Conservation (phyloP, 768 basidiomycete genomes). For the Phallus indusiatus region DNA sequence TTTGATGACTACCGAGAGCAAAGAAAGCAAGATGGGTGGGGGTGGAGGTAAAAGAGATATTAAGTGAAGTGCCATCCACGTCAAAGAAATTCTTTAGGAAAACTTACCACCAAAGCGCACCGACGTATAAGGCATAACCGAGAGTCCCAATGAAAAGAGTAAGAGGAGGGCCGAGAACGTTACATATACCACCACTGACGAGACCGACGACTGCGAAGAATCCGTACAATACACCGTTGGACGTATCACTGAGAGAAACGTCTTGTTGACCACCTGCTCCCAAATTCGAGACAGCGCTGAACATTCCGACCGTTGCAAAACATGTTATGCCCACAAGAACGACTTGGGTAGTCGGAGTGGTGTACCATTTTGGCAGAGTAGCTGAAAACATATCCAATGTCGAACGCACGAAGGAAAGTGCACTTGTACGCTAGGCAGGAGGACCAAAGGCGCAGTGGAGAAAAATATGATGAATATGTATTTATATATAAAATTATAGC, state of each 20-base stretch:
- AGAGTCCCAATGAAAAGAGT: conserved; percentile 42
- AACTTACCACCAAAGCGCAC: conserved; percentile 32
- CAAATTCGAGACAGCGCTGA: conserved; percentile 28
- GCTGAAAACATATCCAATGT: no score
- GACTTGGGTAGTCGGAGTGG: conserved; percentile 25
- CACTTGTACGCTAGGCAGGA: no score
- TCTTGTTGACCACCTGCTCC: conserved; percentile 33
- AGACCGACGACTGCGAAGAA: no score
- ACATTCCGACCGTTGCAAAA: conserved; percentile 31
- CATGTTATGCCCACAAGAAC: conserved; percentile 26
- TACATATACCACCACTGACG: no score
- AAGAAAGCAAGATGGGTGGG: no score
- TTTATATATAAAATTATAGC: no score
- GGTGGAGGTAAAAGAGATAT: no score
- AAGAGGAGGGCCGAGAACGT: conserved; percentile 40
- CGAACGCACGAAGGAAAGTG: background rate
- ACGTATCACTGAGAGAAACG: conserved; percentile 28
- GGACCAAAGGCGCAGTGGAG: no score
- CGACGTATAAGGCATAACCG: conserved; percentile 44
- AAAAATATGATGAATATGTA: no score
- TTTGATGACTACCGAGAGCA: no score
- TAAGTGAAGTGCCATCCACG: conserved; percentile 5
- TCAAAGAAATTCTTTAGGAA: background rate
- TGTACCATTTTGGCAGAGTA: background rate
- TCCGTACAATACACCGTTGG: conserved; percentile 35